These are phyloP conservation scores for Thraustochytrium striatum DNA, from an alignment of 352 stramenopile species.

Conservation along the genomic window DNA sequence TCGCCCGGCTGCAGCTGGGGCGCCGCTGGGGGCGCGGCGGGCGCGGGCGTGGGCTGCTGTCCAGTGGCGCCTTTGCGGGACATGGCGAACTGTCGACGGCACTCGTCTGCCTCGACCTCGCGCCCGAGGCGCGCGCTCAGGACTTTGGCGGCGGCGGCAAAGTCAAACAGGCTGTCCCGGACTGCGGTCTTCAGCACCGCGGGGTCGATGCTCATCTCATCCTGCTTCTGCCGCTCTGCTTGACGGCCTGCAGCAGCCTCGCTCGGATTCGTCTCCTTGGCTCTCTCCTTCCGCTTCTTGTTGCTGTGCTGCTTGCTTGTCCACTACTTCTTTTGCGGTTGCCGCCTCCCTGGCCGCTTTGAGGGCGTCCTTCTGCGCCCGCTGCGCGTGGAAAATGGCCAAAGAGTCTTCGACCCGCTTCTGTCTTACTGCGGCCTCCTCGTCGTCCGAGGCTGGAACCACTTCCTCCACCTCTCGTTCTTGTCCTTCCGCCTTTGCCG, in stretches of 20 bases:
- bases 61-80: background rate
- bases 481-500: too few species aligned
- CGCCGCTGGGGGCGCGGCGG: background rate
- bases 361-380: too few species aligned
- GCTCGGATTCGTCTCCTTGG: background rate
- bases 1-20: background rate
- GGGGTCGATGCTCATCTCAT: background rate
- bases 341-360: too few species aligned
- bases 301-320: background rate
- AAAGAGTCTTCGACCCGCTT: too few species aligned
- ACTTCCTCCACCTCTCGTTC: too few species aligned
- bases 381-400: too few species aligned
- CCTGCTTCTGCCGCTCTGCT: background rate
- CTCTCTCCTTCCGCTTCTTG: background rate
- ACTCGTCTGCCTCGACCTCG: background rate
- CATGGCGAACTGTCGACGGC: background rate
- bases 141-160: background rate
- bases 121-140: background rate
- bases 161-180: background rate
- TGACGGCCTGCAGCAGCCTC: background rate
- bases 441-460: too few species aligned
- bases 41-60: background rate
- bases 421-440: too few species aligned
- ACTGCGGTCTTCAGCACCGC: background rate
- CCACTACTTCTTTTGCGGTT: background rate